These are phyloP conservation scores for Dothistroma pini DNA, from an alignment of 2,329 filamentous ascomycete genomes.

Conservation along the genomic window DNA sequence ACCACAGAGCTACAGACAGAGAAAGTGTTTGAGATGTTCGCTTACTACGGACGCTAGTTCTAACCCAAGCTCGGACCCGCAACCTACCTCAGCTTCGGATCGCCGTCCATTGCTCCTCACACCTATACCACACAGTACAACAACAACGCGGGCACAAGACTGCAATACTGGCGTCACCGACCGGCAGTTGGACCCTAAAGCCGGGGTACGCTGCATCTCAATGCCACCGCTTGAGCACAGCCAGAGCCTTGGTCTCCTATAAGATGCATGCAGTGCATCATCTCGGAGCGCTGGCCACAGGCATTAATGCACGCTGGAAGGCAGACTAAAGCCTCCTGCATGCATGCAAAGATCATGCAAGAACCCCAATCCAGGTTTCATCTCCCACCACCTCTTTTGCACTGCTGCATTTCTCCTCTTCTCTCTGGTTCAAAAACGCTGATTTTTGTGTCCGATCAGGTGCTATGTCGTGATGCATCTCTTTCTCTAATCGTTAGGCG, in stretches of 20 bases:
- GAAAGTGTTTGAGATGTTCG: too few species aligned
- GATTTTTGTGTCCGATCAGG: conserved; percentile 22
- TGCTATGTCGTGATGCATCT: conserved; percentile 27
- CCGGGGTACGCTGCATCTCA: conserved; percentile 3
- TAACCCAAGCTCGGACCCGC: too few species aligned
- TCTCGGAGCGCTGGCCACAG: conserved; percentile 15
- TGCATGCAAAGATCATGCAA: conserved; percentile 18
- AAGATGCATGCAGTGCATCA: conserved; percentile 13
- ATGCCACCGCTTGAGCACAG: conserved; percentile 1
- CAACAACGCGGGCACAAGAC: not conserved
- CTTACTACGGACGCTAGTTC: too few species aligned
- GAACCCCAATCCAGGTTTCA: conserved; percentile 23
- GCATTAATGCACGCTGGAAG: conserved; percentile 14
- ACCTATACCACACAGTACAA: not conserved
- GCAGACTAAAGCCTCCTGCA: conserved; percentile 16
- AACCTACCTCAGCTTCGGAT: too few species aligned
- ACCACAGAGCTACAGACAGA: too few species aligned
- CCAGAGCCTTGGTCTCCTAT: conserved; percentile 3
- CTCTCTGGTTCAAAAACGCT: conserved; percentile 18
- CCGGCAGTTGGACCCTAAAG: conserved; percentile 1
- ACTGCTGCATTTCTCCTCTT: conserved; percentile 15
- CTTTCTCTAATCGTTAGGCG: conserved; percentile 25
- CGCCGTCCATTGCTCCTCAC: not conserved
- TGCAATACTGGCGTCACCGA: not conserved
- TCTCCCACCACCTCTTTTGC: conserved; percentile 24